Base-by-base conservation (phyloP, 1,284 basidiomycete genomes). In the Sanghuangporus weigelae region DNA sequence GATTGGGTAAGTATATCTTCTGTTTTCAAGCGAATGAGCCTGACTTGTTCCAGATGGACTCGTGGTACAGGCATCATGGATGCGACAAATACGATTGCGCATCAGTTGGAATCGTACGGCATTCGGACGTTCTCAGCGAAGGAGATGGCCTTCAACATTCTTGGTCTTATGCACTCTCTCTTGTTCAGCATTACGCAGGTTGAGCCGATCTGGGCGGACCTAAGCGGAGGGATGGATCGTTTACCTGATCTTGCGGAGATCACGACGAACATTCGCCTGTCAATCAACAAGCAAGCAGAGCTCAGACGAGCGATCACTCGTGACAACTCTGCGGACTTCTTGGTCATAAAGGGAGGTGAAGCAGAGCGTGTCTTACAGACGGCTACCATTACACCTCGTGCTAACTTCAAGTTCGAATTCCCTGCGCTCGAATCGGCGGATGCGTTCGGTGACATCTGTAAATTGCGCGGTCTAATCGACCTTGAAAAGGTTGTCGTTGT, bases 61-160 rank as follows among this genome's bases (percentile, higher is more conserved):
- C 93, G 95, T 70, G 96, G 96, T 55, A 99, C 97, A n/a, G 96
- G 96, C 67, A 81, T 99, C 63, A 99, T 99, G 96, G 90, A 86
- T 65, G 91, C 93, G 3, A 96, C 94, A 63, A 97, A 98, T 79
- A 94, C 92, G 60, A 89, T 98, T 62, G 94, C 97, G 50, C 93
- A 97, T 67, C 93, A 95, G 66, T 85, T 99, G 58, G 96, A 99
- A 79, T 85, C 89, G 68, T 86, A 94, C 68, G 96, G 97, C 69
- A 92, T 97, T 67, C 88, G 96, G 70, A 99, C 97, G 4, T 99
- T 98, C 87, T 97, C 95, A 2, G 92, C 96, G 57, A 98, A 98
- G 80, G 96, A 99, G 80, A 99, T 99, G 96, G 95, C 96, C 2
- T 99, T 99, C 87, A 99, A 98, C 79, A 94, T 99, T 71, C 89